Conservation (phyloP, 2,329 filamentous ascomycete genomes). For the Microsporum canis region DNA sequence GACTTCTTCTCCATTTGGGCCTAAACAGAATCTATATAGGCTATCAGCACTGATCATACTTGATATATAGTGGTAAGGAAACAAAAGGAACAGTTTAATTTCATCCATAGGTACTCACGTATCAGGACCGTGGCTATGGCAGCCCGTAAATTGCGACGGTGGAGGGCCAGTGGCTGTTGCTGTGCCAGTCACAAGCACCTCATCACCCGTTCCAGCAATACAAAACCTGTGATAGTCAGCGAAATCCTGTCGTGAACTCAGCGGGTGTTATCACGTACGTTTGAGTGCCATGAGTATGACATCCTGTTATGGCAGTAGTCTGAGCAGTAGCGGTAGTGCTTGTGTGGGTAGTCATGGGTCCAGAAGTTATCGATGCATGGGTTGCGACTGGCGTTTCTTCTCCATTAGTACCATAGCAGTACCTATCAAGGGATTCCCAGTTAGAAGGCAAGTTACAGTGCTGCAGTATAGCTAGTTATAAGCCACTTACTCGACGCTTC, state of each 20-base stretch:
- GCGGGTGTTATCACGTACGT: slow-evolving; percentile 24
- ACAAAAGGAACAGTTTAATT: background rate
- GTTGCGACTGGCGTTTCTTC: slow-evolving; percentile 19
- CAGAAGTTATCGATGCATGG: slow-evolving; percentile 14
- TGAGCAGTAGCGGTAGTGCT: slow-evolving; percentile 23
- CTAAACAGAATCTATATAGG: slow-evolving; percentile 48
- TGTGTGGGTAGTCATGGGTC: slow-evolving; percentile 17
- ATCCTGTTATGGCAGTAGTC: slow-evolving; percentile 42
- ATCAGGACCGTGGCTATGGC: slow-evolving; percentile 50
- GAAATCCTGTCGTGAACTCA: background rate
- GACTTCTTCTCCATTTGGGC: slow-evolving; percentile 50
- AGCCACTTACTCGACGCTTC: slow-evolving; percentile 19
- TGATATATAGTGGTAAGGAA: background rate
- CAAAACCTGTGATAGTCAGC: slow-evolving; percentile 23
- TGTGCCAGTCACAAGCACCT: slow-evolving; percentile 31
- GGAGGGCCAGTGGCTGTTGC: slow-evolving; percentile 46
- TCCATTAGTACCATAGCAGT: slow-evolving; percentile 23
- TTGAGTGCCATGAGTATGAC: slow-evolving; percentile 39
- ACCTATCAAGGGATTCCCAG: slow-evolving; percentile 9
- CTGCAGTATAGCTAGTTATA: background rate
- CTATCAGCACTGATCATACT: background rate
- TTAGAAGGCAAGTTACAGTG: background rate
- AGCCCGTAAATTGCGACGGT: slow-evolving; percentile 52
- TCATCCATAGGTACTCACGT: slow-evolving; percentile 36
- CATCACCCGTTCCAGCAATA: slow-evolving; percentile 25